Base-by-base conservation (phyloP, 1,284 basidiomycete species). In the Ceratobasidium sp. region DNA sequence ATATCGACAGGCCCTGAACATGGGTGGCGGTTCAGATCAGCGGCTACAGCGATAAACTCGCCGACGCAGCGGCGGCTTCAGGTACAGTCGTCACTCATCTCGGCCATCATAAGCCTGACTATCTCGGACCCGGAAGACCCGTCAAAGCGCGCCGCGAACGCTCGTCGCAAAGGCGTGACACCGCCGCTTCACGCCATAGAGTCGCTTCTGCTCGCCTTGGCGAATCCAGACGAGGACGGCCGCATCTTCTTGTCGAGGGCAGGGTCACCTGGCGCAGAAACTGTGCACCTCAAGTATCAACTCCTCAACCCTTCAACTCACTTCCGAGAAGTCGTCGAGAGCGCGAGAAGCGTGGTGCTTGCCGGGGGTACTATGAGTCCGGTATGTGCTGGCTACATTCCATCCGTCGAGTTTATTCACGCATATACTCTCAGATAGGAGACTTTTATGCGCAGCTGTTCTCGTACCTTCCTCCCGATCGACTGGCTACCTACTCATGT, bases 361-460 rank as follows among this genome's bases (percentile, higher is more conserved):
- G 97, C 97, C 0, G 97, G 97, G 10, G 97, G 97, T 1, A 99
- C 97, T 0, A 99, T 99, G 97, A 96, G 96, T 55, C 97, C 97
- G 9, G 95, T 97, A 82, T 78, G 87, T 81, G 15, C 26, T 46
- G 9, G 20, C 26, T 71, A 20, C 10, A 51, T 23, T 51, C 3
- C 42, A 55, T 67, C 42, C 46, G n/a, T 56, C 20, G 18, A 60
- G 3, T 51, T 58, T 23, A 13, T 40, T 55, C 40, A 55, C 64
- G 77, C 49, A 33, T 67, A 26, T 26, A 42, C 39, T 39, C 60
- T n/a, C 82, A 97, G 96, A 93, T 98, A 64, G 92, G 94, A n/a
- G 97, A 98, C 84, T 91, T 99, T 33, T 87, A 91, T 40, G 89
- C 89, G 75, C 97, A 99, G 82, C 87, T 99, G 2, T 96, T 99